Base-by-base conservation (phyloP, 1,284 basidiomycete genomes). In the Spongiforma sp. region DNA sequence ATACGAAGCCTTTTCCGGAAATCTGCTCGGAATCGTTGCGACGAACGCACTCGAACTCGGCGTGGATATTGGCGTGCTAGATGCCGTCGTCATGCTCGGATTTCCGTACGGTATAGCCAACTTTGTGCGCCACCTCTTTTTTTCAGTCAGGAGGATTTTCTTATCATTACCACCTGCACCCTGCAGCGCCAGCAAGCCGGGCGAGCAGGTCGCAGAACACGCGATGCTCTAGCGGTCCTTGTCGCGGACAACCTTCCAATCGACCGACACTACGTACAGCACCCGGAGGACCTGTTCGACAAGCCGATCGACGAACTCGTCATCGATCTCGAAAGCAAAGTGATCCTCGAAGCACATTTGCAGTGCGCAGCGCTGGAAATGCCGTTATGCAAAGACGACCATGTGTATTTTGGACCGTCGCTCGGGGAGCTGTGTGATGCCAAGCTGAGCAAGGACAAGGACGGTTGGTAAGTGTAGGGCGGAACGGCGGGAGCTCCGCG, bases 11-110 rank as follows among this genome's bases (percentile, higher is more conserved):
- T 96, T 96, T 72, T 89, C 88, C 2, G 94, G 95, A 1, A 84
- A 87, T 66, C 80, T 96, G 15, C 83, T 96, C 0, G 91, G 95
- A 9, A 93, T 97, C 54, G 84, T 97, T n/a, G 93, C 94, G 0
- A 97, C 95, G 0, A 95, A 94, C 65, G 95, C 95, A 0, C 83
- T 97, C 17, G 95, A 97, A 76, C 86, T 97, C 2, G 95, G 95
- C 39, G 92, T 97, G 34, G 95, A 97, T 72, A 96, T 97, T 52
- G 95, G 94, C 19, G 87, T 86, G 26, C 79, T 97, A 36, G 95
- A 97, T 74, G 93, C 93, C 1, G 95, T 97, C 37, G 87, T 97
- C 64, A 93, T 95, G 86, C 85, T 96, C 26, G 94, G 94, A 1
- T 95, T 96, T 73, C 95, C 95, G 0, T 85, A 88, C 62, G 89